Percentiles rank a stretch among this genome's conserved stretches.
phyloP scores from a whole-genome alignment of 2,329 filamentous ascomycete species.

The Scopulariopsis brevicaulis region DNA sequence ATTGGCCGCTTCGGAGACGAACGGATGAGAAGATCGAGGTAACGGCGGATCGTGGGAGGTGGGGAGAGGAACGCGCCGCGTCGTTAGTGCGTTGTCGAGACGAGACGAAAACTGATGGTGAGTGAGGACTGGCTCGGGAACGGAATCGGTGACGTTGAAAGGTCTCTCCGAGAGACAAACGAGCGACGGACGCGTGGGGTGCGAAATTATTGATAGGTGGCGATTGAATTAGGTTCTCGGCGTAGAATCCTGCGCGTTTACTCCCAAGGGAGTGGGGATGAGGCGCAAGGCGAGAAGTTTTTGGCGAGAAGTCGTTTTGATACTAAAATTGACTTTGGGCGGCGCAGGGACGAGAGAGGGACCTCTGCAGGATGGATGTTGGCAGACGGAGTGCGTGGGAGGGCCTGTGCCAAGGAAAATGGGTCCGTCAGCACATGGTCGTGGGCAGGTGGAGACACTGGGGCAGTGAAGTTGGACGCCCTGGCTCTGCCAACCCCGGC shows the following conservation, averaged over 20 bases:
- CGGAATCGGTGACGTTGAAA: background rate
- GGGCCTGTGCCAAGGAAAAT: background rate
- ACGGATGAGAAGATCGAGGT: background rate
- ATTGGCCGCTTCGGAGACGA: background rate
- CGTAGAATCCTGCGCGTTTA: background rate
- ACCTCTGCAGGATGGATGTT: background rate
- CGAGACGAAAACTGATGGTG: background rate
- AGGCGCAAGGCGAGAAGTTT: background rate
- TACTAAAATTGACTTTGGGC: constrained; percentile 3
- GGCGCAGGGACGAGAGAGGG: background rate
- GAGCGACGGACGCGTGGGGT: background rate
- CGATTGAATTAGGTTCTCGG: background rate
- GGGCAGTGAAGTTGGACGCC: background rate
- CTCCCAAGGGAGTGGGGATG: background rate
- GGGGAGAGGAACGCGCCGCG: background rate
- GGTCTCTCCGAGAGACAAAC: background rate
- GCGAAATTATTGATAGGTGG: background rate
- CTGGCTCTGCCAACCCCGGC: background rate
- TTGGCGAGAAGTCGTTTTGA: background rate
- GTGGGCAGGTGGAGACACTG: background rate
- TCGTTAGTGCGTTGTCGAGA: background rate
- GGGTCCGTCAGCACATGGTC: background rate
- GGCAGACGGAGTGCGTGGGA: background rate
- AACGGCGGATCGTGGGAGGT: too few species aligned
- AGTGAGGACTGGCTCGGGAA: background rate